phyloP scores from a whole-genome alignment of 2,329 filamentous ascomycete genomes.

The Lachnellula hyalina region DNA sequence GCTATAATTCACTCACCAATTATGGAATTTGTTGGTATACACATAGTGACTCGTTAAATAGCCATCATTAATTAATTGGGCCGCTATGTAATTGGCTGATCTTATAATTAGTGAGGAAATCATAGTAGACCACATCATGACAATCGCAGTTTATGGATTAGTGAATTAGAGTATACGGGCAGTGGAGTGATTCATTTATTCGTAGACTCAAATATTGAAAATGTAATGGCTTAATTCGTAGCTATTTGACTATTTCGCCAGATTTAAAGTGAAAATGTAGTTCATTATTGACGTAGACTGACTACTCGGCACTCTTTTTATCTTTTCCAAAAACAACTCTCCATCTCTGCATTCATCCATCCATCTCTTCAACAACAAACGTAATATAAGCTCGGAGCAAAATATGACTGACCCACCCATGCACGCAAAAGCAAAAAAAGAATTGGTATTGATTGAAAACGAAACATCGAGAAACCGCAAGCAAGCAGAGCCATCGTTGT shows the following conservation, averaged over 20 bases:
- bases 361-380: background rate
- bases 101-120: too few species aligned
- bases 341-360: background rate
- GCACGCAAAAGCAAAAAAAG: conserved; percentile 1
- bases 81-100: too few species aligned
- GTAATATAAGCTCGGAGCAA: background rate
- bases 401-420: background rate
- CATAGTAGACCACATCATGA: too few species aligned
- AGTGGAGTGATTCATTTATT: background rate
- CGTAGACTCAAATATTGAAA: too few species aligned
- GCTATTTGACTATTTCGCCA: too few species aligned
- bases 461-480: background rate
- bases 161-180: background rate
- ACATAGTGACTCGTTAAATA: too few species aligned
- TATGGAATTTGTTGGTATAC: too few species aligned
- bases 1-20: too few species aligned
- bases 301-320: background rate
- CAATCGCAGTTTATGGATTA: too few species aligned
- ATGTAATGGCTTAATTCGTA: too few species aligned
- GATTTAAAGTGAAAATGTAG: background rate
- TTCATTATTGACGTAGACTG: background rate
- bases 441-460: conserved; percentile 2
- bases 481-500: background rate
- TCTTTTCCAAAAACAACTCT: conserved; percentile 1
- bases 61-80: too few species aligned